A percentile compares a stretch with the other conserved stretches of the same genome.
Conservation (phyloP, 208 protist species). For the Vickermania ingenoplastis region DNA sequence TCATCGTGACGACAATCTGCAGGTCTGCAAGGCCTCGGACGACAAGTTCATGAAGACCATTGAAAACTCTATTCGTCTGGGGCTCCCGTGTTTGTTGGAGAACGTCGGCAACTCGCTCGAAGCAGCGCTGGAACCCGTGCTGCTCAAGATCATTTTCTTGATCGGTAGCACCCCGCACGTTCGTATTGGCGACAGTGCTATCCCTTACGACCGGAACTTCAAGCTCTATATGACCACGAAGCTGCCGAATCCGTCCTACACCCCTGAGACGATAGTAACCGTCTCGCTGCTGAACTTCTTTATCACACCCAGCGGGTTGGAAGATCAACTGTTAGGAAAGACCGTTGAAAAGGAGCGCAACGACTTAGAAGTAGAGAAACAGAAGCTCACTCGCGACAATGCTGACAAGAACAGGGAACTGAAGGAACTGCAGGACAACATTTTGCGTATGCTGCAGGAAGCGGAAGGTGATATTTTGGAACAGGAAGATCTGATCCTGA, state of each 20-base stretch:
- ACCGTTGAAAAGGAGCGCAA: constrained; percentile 96
- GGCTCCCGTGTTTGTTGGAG: constrained; percentile 95
- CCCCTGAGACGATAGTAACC: constrained; percentile 94
- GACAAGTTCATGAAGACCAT: constrained; percentile 92
- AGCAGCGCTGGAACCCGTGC: constrained; percentile 93
- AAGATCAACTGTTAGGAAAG: constrained; percentile 96
- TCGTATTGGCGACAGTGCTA: constrained; percentile 94
- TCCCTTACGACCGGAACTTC: constrained; percentile 95
- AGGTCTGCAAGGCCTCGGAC: constrained; percentile 94
- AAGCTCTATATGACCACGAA: constrained; percentile 97
- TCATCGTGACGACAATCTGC: constrained; percentile 88
- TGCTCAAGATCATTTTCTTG: constrained; percentile 93
- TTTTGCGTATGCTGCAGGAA: constrained; percentile 92
- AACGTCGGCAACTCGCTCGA: constrained; percentile 94
- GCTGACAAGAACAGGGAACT: constrained; percentile 94
- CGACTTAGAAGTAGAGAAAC: constrained; percentile 95
- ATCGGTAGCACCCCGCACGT: constrained; percentile 91
- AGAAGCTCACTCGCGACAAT: constrained; percentile 89
- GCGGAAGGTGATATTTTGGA: constrained; percentile 95
- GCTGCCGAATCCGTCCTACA: constrained; percentile 95
- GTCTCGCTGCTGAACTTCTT: constrained; percentile 98
- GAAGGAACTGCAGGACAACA: constrained; percentile 94
- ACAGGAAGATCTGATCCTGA: constrained; percentile 95
- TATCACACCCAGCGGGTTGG: constrained; percentile 93
- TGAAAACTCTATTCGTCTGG: constrained; percentile 95